Conservation (phyloP, 257 asterid genomes). For the Penstemon eatonii region DNA sequence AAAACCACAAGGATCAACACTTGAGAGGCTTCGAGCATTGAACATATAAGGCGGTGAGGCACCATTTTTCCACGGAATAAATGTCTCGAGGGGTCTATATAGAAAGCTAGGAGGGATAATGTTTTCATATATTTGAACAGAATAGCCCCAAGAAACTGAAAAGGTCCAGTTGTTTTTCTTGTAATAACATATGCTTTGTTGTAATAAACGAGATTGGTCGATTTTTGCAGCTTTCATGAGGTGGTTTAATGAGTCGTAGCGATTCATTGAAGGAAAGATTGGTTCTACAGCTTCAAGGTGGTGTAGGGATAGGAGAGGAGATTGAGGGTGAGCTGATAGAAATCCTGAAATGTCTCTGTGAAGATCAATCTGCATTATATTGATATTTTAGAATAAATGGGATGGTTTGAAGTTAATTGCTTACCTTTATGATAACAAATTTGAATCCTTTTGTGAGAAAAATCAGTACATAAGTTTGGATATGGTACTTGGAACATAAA, state of each 20-base stretch:
- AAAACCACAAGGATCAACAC: conserved; percentile 26
- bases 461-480: background rate
- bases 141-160: conserved; percentile 54
- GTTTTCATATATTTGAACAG: conserved; percentile 41
- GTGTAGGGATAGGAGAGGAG: conserved; percentile 49
- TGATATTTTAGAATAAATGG: background rate
- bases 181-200: conserved; percentile 48
- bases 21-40: conserved; percentile 25
- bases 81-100: conserved; percentile 36
- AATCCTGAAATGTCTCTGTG: conserved; percentile 44
- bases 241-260: conserved; percentile 31
- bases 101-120: conserved; percentile 44
- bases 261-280: conserved; percentile 48
- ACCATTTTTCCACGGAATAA: conserved; percentile 33
- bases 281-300: conserved; percentile 49
- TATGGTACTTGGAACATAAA: too few relatives aligned
- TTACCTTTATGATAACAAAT: too few relatives aligned
- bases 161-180: conserved; percentile 43
- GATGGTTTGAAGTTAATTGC: too few relatives aligned
- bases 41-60: conserved; percentile 38
- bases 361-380: conserved; percentile 36
- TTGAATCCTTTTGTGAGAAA: background rate
- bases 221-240: conserved; percentile 40
- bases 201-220: conserved; percentile 42
- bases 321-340: conserved; percentile 51